A percentile compares a stretch with the other conserved stretches of the same genome.
Conservation (phyloP, 1,139 yeast genomes). For the Blastobotrys buckinghamii region DNA sequence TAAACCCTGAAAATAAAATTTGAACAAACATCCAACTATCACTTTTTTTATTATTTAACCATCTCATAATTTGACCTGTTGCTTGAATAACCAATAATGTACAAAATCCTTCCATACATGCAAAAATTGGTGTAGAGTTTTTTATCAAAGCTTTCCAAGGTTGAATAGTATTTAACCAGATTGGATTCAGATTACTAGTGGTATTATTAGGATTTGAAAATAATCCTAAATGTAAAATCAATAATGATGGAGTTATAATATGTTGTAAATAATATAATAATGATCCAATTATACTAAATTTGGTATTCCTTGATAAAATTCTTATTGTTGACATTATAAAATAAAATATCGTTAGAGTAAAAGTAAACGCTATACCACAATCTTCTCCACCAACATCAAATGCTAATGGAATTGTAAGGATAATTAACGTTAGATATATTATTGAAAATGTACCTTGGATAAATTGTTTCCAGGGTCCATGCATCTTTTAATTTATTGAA, state of each 20-base stretch:
- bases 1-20: constrained; percentile 66
- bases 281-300: constrained; percentile 46
- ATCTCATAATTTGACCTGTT: constrained; percentile 72
- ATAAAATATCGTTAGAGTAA: constrained; percentile 64
- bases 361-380: constrained; percentile 77
- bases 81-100: constrained; percentile 85
- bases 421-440: constrained; percentile 49
- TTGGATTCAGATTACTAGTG: constrained; percentile 14
- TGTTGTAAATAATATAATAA: constrained; percentile 75
- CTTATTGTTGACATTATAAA: constrained; percentile 69
- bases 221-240: constrained; percentile 64
- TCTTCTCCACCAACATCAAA: constrained; percentile 89
- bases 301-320: constrained; percentile 45
- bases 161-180: constrained; percentile 37
- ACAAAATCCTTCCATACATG: constrained; percentile 89
- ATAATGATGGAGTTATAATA: constrained; percentile 70
- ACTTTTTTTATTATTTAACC: constrained; percentile 62
- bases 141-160: constrained; percentile 68
- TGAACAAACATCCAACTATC: constrained; percentile 79
- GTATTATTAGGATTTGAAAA: constrained; percentile 36
- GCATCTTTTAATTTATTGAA: background rate
- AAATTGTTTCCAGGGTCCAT: constrained; percentile 16
- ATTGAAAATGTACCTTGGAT: constrained; percentile 27
- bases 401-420: constrained; percentile 87
- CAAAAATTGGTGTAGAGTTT: constrained; percentile 83